Evolutionary conservation across 1,139 yeast species (phyloP).

Genomic region (Lodderomyces margitis): DNA sequence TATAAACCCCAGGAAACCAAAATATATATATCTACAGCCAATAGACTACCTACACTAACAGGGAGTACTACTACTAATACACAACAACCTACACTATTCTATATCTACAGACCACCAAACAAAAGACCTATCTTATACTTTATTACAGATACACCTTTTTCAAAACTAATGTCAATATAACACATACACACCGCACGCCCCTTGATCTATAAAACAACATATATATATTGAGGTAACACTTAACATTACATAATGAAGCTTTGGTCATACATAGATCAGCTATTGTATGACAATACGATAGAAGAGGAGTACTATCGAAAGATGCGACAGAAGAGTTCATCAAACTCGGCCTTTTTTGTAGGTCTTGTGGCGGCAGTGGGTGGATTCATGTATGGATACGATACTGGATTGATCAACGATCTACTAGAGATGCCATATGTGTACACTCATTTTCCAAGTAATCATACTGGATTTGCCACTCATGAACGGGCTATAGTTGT

Average conservation of each 20-base stretch:
- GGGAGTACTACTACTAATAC: no score
- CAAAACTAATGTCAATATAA: not conserved
- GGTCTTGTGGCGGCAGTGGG: constrained; percentile 80
- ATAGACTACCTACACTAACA: no score
- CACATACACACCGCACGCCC: not conserved
- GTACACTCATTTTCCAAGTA: constrained; percentile 48
- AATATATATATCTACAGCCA: no score
- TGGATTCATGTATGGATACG: constrained; percentile 80
- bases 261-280: constrained; percentile 5
- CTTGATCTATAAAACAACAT: no score
- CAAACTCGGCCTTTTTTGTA: constrained; percentile 60
- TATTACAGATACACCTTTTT: not conserved
- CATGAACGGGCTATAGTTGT: constrained; percentile 68
- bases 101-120: no score
- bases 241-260: constrained; percentile 4
- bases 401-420: constrained; percentile 77
- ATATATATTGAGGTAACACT: not conserved
- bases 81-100: no score
- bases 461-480: constrained; percentile 47
- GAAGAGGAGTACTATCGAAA: constrained; percentile 41
- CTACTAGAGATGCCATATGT: constrained; percentile 70
- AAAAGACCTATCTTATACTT: no score
- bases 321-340: constrained; percentile 50
- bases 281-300: constrained; percentile 36
- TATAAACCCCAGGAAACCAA: no score